Base-by-base conservation (phyloP, 192 early-diverging fungal species). In the Coemansia furcata region DNA sequence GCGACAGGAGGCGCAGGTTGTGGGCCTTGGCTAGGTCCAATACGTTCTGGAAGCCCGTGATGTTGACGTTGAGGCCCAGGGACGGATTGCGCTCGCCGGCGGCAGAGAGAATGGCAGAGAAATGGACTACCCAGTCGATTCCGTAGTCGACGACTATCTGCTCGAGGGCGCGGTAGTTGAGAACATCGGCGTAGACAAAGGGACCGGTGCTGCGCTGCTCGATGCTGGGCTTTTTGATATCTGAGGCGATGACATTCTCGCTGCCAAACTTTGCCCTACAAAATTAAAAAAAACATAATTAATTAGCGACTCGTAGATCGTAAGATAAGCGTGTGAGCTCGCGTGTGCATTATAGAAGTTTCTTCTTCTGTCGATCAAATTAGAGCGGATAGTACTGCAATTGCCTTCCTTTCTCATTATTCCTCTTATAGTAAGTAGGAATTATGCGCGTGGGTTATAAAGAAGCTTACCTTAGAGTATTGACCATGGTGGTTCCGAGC, bases 51-150 rank as follows among this genome's bases (percentile, higher is more conserved):
- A 89, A 86, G n/a, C 88, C 88, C 65, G 65, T 81, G 66, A 89
- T 86, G 71, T 89, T 89, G 68, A 89, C 85, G 23, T 74, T 81
- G 26, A 89, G 75, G 2, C 86, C 88, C 38, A 82, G 69, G 6
- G 84, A 75, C 1, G 85, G 85, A 54, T 88, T 86, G 68, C 84
- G 84, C 60, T 89, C 88, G n/a, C 86, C 88, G 7, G 87, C 88
- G 9, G 88, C 88, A n/a, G 84, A 86, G 19, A 89, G 78, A 29
- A 89, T 63, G 32, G 88, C 88, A n/a, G 86, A 87, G 69, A 86
- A 86, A 50, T 89, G 87, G n/a, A 89, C 85, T 17, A 89, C 63
- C 88, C 87, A 88, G 73, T 86, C 86, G 74, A 89, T 86, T 29
- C 85, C 84, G 58, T 85, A 82, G 69, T 89, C 85, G 26, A 88